Evolutionary conservation across 2,329 filamentous ascomycete genomes (phyloP).

Genomic region (Ophiostoma sp.): DNA sequence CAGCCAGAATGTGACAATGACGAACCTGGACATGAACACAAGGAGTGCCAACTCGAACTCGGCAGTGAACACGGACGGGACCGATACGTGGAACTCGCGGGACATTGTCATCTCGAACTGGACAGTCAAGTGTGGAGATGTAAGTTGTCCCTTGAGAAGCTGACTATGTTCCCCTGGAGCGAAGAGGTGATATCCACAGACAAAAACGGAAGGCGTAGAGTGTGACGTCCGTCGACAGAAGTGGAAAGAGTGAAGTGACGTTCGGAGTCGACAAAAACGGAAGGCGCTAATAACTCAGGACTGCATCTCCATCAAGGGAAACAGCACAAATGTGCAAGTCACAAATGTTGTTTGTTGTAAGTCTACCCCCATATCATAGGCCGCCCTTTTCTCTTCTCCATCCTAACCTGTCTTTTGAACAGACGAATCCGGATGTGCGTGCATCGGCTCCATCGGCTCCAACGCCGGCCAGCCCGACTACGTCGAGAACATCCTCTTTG

Average conservation of each 20-base stretch:
- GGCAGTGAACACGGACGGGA: constrained; percentile 53
- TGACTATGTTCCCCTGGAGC: too few relatives aligned
- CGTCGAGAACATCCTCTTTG: constrained; percentile 42
- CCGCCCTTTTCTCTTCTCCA: too few relatives aligned
- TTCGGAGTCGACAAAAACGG: neutral
- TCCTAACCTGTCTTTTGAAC: constrained; percentile 10
- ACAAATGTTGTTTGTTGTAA: constrained; percentile 40
- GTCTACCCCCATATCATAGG: too few relatives aligned
- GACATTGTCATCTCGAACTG: constrained; percentile 49
- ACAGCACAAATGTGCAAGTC: constrained; percentile 43
- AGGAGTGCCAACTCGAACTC: constrained; percentile 46
- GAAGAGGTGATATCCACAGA: too few relatives aligned
- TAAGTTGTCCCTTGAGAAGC: constrained; percentile 32
- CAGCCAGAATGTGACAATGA: constrained; percentile 51
- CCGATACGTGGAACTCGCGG: constrained; percentile 53
- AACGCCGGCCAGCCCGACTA: constrained; percentile 40
- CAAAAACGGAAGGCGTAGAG: too few relatives aligned
- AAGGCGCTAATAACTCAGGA: constrained; percentile 34
- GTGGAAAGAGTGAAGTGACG: neutral
- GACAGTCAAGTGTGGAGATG: constrained; percentile 45
- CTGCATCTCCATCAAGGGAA: constrained; percentile 45
- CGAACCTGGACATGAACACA: constrained; percentile 53
- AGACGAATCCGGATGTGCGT: constrained; percentile 42
- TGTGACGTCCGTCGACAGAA: neutral
- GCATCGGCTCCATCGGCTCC: constrained; percentile 41